Evolutionary conservation across 2,329 filamentous ascomycete species (phyloP), one percentile per base, ranked within the genome.

Genomic region (Pseudocercospora ulei): DNA sequence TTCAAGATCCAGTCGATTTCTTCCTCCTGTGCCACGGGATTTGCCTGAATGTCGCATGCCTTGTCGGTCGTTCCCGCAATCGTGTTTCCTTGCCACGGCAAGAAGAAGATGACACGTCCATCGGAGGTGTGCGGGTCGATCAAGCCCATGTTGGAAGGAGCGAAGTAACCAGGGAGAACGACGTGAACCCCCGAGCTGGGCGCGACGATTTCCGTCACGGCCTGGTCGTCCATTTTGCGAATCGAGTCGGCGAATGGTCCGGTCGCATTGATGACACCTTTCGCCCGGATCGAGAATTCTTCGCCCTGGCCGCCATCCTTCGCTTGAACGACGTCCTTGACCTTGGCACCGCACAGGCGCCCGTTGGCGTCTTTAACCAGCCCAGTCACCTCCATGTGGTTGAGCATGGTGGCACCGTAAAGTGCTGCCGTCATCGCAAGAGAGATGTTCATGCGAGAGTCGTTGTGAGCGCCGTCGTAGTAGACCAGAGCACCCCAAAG

Each of bases 61-160:
- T 81, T 78, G 57, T 92, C 85, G 5, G 84, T 92, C 3, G 85
- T 92, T 45, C 85, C 85, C 29, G 84, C 85, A 56, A 92, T 90
- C 8, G 84, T 92, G 65, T 90, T 90, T 33, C 84, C 84, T 65
- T 92, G 84, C 85, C 85, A 92, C 13, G 85, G 85, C 25, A 92
- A 70, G 71, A 93, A 92, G 74, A 92, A 92, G 56, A 92, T 88
- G 34, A 92, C 85, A 58, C 85, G 76, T 12, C 85, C 85, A 56
- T 92, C 85, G 1, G 84, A 92, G 1, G 85, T 90, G 25, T 77
- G 76, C 3, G 85, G 84, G 55, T 93, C 85, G 53, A 92, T 82
- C 25, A 92, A 70, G 45, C 85, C 85, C 83, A 92, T 90, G 56
- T 86, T 80, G 12, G 78, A 72, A 27, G 84, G 84, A 53, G 79